These are phyloP conservation scores for Rhodotorula sp. DNA, from an alignment of 1,284 basidiomycete genomes.

Conservation along the genomic window DNA sequence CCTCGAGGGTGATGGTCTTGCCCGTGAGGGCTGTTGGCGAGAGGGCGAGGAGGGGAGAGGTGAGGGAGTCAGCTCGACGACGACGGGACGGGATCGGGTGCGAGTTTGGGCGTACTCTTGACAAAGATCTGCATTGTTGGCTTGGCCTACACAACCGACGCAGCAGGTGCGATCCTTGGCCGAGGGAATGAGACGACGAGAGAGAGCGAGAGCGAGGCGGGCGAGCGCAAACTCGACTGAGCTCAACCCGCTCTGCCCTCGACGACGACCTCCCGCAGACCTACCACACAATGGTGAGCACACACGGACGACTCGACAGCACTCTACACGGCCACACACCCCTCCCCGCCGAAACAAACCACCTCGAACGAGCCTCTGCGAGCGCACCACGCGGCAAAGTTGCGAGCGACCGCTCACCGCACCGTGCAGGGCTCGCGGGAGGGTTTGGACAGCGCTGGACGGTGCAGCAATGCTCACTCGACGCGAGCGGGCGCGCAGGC, in stretches of 20 bases:
- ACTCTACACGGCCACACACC: background rate
- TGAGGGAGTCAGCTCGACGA: background rate
- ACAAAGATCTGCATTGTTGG: slow-evolving; percentile 46
- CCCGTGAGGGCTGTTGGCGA: slow-evolving; percentile 39
- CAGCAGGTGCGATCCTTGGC: slow-evolving; percentile 32
- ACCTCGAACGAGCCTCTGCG: background rate
- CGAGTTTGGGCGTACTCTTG: slow-evolving; percentile 33
- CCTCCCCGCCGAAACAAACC: background rate
- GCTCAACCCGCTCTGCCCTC: slow-evolving; percentile 14
- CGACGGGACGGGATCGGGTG: background rate
- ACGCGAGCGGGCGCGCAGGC: too few relatives aligned
- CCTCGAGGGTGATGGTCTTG: slow-evolving; percentile 58
- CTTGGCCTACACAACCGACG: slow-evolving; percentile 23
- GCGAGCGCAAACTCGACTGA: background rate
- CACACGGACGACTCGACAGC: background rate
- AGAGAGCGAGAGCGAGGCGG: background rate
- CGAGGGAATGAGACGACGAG: slow-evolving; percentile 8
- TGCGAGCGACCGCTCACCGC: background rate
- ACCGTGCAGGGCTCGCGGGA: background rate
- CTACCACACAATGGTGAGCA: slow-evolving; percentile 24
- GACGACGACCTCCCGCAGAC: slow-evolving; percentile 19
- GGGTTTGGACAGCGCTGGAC: background rate
- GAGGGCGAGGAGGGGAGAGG: background rate
- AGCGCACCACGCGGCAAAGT: background rate
- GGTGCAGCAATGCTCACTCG: too few relatives aligned